These are phyloP conservation scores for Cyclotella cryptica DNA, from an alignment of 108 stramenopile species.

Conservation along the genomic window DNA sequence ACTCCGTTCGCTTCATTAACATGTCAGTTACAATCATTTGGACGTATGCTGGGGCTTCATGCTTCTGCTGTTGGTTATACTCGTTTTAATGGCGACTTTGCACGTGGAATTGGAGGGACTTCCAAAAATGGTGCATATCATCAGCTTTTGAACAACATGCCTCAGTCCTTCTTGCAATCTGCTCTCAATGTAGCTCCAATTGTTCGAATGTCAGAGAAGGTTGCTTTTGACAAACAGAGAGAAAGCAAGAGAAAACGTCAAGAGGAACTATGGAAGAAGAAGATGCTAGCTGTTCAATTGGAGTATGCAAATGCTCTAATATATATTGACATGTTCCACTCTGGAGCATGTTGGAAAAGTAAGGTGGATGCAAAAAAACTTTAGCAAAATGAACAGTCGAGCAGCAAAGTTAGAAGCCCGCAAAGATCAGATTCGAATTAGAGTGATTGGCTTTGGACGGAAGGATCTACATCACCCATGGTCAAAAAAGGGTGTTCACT, in stretches of 20 bases:
- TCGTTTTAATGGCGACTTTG: no score
- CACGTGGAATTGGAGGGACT: no score
- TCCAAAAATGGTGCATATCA: background rate
- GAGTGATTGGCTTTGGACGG: constrained; percentile 12
- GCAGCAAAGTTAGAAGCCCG: constrained; percentile 10
- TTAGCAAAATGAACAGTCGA: background rate
- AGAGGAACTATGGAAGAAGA: no score
- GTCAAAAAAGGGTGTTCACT: constrained; percentile 2
- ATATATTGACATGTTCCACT: constrained; percentile 11
- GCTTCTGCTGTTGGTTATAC: no score
- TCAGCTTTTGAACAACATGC: background rate
- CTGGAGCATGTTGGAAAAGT: background rate
- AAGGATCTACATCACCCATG: constrained; percentile 21
- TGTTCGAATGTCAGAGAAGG: background rate
- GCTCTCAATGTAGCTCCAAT: background rate
- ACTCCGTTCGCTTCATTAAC: no score
- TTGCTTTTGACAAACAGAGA: background rate
- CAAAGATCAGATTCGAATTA: constrained; percentile 15
- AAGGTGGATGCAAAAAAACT: background rate
- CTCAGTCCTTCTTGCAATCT: background rate
- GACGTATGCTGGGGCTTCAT: no score
- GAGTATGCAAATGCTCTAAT: constrained; percentile 9
- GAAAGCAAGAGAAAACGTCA: constrained; percentile 4
- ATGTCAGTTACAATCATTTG: no score
- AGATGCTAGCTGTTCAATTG: background rate